Conservation (phyloP, 768 basidiomycete genomes). For the Naganishia vishniacii region DNA sequence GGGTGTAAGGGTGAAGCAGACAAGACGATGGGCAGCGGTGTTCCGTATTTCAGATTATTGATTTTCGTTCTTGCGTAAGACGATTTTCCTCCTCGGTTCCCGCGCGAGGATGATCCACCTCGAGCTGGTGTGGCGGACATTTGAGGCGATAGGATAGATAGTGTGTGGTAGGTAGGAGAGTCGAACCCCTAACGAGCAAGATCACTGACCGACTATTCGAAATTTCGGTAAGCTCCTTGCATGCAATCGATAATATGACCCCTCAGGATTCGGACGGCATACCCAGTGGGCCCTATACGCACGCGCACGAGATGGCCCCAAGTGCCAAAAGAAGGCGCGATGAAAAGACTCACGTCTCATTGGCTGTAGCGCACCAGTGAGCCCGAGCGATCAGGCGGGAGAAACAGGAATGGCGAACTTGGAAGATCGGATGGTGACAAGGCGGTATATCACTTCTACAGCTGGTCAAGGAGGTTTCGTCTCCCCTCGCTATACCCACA, state of each 20-base stretch:
- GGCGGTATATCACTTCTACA: background rate
- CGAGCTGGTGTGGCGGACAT: background rate
- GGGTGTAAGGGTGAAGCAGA: conserved; percentile 30
- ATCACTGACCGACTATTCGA: background rate
- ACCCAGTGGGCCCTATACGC: background rate
- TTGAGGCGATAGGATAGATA: background rate
- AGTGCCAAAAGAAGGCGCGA: background rate
- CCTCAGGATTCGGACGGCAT: background rate
- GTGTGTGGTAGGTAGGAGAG: background rate
- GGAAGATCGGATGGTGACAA: background rate
- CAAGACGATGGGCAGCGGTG: conserved; percentile 40
- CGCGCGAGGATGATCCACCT: conserved; percentile 4
- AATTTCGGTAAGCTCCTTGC: conserved; percentile 1
- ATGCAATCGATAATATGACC: background rate
- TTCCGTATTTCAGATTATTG: conserved; percentile 43
- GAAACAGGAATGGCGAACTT: background rate
- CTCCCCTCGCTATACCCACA: background rate
- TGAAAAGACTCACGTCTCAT: conserved; percentile 18
- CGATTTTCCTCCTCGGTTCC: conserved; percentile 10
- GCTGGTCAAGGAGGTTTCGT: background rate
- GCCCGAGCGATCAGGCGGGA: conserved; percentile 4
- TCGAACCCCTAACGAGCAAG: background rate
- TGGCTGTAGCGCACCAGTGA: background rate
- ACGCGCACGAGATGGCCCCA: no score
- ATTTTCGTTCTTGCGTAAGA: conserved; percentile 13